A percentile compares a stretch with the other conserved stretches of the same genome.
Evolutionary conservation across 768 basidiomycete species (phyloP).

Genomic region (Hypsizygus marmoreus): DNA sequence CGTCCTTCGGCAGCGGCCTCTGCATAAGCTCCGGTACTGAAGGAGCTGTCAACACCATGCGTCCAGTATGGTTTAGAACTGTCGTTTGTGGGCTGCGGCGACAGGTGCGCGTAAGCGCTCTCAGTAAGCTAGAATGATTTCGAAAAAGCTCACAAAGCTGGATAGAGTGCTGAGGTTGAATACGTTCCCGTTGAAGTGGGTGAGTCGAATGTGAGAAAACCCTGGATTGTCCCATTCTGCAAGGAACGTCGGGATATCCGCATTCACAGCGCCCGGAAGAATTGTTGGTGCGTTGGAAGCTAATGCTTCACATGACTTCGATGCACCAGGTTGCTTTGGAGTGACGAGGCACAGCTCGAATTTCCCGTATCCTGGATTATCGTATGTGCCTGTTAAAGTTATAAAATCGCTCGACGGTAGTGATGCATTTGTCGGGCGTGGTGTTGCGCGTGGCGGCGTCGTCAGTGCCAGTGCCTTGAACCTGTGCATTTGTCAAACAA

Average conservation of each 20-base stretch:
- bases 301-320: conserved; percentile 1
- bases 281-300: conserved; percentile 1
- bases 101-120: too few species aligned
- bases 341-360: conserved; percentile 22
- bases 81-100: too few species aligned
- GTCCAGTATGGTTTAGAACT: conserved; percentile 23
- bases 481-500: too few species aligned
- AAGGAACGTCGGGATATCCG: conserved; percentile 17
- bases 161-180: conserved; percentile 14
- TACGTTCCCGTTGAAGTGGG: conserved; percentile 17
- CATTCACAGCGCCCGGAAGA: conserved; percentile 18
- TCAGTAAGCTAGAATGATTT: not conserved
- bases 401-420: conserved; percentile 14
- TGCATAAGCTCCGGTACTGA: conserved; percentile 11
- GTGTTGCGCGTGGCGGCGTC: conserved; percentile 1
- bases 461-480: too few species aligned
- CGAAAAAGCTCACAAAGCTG: conserved; percentile 13
- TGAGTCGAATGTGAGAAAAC: conserved; percentile 12
- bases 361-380: conserved; percentile 22
- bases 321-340: not conserved
- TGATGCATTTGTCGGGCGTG: conserved; percentile 13
- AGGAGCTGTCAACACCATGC: not conserved
- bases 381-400: conserved; percentile 21
- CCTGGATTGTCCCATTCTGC: conserved; percentile 15
- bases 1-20: conserved; percentile 16